These are phyloP conservation scores for Verticillium tricorpus DNA, from an alignment of 2,329 filamentous ascomycete genomes.

Conservation along the genomic window DNA sequence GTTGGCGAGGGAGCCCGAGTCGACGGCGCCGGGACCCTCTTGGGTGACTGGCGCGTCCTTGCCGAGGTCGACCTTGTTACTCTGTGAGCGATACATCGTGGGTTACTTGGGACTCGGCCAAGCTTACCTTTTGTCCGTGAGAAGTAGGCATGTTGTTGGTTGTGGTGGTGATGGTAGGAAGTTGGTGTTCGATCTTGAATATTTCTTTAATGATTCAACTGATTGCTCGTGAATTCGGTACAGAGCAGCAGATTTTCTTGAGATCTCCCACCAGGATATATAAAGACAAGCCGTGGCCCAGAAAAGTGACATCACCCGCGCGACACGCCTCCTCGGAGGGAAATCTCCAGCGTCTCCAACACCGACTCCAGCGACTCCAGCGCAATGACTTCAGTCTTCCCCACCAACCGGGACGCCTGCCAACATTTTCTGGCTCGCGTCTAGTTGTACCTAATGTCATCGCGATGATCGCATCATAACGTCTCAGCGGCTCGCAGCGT, in stretches of 20 bases:
- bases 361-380: not conserved
- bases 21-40: constrained; percentile 61
- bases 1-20: constrained; percentile 68
- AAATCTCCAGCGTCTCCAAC: not conserved
- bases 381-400: not conserved
- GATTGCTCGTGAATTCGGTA: not conserved
- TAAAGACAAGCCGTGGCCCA: not conserved
- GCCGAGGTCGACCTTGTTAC: constrained; percentile 34
- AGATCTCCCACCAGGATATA: not conserved
- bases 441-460: not conserved
- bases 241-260: not conserved
- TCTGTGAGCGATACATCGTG: not conserved
- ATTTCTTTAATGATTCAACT: not conserved
- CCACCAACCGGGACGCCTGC: not conserved
- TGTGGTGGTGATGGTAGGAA: not conserved
- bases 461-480: not conserved
- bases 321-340: not conserved
- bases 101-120: not conserved
- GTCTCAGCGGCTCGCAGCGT: not conserved
- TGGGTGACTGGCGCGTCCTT: constrained; percentile 42
- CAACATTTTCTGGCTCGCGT: not conserved
- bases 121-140: not conserved
- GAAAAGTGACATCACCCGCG: not conserved
- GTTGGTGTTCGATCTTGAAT: not conserved
- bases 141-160: not conserved